Evolutionary conservation across 1,284 basidiomycete genomes (phyloP).

Genomic region (Irpex rosettiformis): DNA sequence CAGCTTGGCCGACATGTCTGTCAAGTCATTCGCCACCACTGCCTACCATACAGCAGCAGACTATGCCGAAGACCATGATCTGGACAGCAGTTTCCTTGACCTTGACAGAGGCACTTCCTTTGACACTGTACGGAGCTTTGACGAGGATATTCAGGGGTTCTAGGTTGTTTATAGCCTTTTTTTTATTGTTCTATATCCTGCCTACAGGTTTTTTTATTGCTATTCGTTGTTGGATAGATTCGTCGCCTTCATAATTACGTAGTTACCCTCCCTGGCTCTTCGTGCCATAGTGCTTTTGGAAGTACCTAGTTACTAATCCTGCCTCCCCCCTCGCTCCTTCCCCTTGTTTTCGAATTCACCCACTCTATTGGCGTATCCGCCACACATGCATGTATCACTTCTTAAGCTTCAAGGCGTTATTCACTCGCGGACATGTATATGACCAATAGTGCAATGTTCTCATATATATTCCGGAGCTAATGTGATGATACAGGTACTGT

Average conservation of each 20-base stretch:
- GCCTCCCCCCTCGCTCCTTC: background rate
- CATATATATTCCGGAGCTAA: conserved; percentile 13
- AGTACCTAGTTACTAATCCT: conserved; percentile 9
- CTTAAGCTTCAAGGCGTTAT: conserved; percentile 5
- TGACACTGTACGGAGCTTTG: conserved; percentile 48
- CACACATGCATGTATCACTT: conserved; percentile 4
- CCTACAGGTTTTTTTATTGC: conserved; percentile 9
- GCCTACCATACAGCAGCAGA: conserved; percentile 19
- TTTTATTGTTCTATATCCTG: conserved; percentile 13
- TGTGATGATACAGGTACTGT: conserved; percentile 13
- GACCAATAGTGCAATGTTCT: conserved; percentile 9
- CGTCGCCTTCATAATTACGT: conserved; percentile 9
- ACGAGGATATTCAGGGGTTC: conserved; percentile 29
- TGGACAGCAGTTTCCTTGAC: conserved; percentile 60
- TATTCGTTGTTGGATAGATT: conserved; percentile 5
- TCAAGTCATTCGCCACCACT: conserved; percentile 13
- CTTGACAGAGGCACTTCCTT: conserved; percentile 55
- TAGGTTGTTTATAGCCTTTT: conserved; percentile 11
- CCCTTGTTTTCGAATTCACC: background rate
- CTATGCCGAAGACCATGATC: conserved; percentile 7
- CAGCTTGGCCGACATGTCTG: conserved; percentile 17
- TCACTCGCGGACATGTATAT: conserved; percentile 1
- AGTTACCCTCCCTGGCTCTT: conserved; percentile 12
- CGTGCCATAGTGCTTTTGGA: conserved; percentile 13
- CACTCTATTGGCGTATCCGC: background rate